Conservation (phyloP, 768 basidiomycete species). For the Lyophyllum decastes region DNA sequence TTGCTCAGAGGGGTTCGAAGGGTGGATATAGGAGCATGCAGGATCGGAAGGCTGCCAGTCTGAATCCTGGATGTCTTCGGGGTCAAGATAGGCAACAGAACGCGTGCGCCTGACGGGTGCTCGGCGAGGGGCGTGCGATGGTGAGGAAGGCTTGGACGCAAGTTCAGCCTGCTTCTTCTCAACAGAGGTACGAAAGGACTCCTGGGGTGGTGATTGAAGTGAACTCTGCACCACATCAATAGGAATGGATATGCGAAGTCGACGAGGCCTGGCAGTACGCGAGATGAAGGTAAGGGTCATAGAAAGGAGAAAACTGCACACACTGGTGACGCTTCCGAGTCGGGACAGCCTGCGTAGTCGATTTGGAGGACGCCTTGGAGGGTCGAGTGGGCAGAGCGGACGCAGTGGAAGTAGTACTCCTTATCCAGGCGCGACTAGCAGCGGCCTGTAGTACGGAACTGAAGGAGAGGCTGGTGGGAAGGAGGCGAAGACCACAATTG, state of each 20-base stretch:
- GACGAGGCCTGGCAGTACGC: not conserved
- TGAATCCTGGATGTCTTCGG: slow-evolving; percentile 21
- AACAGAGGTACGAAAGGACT: not conserved
- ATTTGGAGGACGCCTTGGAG: not conserved
- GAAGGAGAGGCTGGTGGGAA: slow-evolving; percentile 33
- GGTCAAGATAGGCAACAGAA: slow-evolving; percentile 18
- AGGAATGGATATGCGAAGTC: not conserved
- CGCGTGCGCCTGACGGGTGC: not conserved
- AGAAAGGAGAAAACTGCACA: not conserved
- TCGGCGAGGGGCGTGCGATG: not conserved
- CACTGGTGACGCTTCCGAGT: not conserved
- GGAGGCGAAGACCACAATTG: slow-evolving; percentile 42
- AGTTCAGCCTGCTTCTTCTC: not conserved
- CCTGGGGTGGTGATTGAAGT: not conserved
- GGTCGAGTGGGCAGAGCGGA: not conserved
- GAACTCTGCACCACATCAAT: not conserved
- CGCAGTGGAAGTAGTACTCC: slow-evolving; percentile 19
- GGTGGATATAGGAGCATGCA: slow-evolving; percentile 13
- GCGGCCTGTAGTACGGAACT: slow-evolving; percentile 45
- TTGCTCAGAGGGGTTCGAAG: not conserved
- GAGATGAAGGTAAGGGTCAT: not conserved
- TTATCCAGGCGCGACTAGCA: slow-evolving; percentile 51
- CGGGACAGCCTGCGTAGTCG: not conserved
- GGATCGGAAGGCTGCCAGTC: slow-evolving; percentile 28
- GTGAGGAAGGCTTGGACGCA: not conserved